Percentiles rank a stretch among this genome's conserved stretches.
These are phyloP conservation scores for Colletotrichum kahawae DNA, from an alignment of 2,329 filamentous ascomycete genomes.

Conservation along the genomic window DNA sequence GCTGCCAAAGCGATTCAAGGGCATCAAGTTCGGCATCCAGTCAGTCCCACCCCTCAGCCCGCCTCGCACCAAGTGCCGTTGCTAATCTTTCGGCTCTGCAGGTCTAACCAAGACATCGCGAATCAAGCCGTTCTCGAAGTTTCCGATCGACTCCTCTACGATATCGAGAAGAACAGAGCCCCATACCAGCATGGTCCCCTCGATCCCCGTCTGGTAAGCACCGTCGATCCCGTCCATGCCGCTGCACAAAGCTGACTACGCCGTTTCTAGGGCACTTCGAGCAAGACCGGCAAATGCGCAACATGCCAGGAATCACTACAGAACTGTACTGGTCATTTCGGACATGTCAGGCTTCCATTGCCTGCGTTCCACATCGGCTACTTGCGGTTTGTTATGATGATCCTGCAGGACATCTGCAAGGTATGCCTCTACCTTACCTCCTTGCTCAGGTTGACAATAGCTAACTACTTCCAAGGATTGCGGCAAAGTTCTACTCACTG, in stretches of 20 bases:
- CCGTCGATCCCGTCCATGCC: conserved; percentile 8
- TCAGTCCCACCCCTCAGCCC: conserved; percentile 39
- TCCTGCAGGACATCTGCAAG: conserved; percentile 96
- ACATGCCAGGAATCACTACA: conserved; percentile 85
- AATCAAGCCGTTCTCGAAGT: conserved; percentile 95
- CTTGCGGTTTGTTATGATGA: conserved; percentile 88
- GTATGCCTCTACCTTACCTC: conserved; percentile 30
- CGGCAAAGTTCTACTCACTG: conserved; percentile 80
- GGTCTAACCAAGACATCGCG: conserved; percentile 91
- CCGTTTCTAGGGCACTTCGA: conserved; percentile 74
- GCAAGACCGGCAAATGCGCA: conserved; percentile 77
- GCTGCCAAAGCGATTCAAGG: conserved; percentile 88
- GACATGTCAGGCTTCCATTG: conserved; percentile 86
- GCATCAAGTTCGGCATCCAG: conserved; percentile 94
- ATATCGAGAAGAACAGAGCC: conserved; percentile 79
- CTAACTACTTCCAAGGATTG: conserved; percentile 65
- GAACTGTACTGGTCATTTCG: conserved; percentile 94
- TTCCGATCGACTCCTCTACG: conserved; percentile 92
- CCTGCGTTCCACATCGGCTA: conserved; percentile 97
- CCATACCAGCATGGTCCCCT: conserved; percentile 85
- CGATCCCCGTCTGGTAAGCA: conserved; percentile 74
- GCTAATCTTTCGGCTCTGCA: conserved; percentile 35
- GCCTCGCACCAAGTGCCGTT: background rate
- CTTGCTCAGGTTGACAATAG: background rate
- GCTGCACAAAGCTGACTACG: background rate